Conservation (phyloP, 345 rosid genomes). For the Eucalyptus albens region DNA sequence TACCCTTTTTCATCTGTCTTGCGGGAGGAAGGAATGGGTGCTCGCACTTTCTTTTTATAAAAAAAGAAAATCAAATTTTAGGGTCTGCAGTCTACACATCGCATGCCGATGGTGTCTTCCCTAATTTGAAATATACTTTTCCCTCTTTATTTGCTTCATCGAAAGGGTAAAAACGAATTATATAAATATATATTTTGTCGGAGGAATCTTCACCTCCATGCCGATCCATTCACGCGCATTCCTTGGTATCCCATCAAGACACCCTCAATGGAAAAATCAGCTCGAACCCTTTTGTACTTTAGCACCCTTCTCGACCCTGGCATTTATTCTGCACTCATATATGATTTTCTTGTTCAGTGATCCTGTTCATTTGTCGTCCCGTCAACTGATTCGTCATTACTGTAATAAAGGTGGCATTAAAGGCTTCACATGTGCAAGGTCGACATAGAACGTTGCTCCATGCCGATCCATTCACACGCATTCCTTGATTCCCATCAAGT, state of each 20-base stretch:
- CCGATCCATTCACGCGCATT: not conserved
- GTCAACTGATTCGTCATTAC: not conserved
- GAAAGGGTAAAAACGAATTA: not conserved
- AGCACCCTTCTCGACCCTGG: not conserved
- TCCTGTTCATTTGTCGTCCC: not conserved
- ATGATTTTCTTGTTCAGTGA: not conserved
- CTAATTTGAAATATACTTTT: not conserved
- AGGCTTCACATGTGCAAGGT: not conserved
- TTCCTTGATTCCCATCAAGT: not conserved
- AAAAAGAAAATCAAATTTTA: no score
- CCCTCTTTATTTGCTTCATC: not conserved
- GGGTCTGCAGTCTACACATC: not conserved
- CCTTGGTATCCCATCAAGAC: not conserved
- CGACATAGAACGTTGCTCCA: not conserved
- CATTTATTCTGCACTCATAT: not conserved
- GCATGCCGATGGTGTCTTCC: not conserved
- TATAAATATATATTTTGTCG: not conserved
- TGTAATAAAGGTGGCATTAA: not conserved
- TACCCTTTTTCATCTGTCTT: not conserved
- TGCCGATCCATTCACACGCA: not conserved
- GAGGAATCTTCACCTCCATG: not conserved
- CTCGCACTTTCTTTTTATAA: not conserved
- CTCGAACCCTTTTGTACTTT: not conserved
- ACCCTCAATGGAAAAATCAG: not conserved
- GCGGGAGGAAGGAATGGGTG: not conserved